Base-by-base conservation (phyloP, 768 basidiomycete species). In the Paxillus rubicundulus region DNA sequence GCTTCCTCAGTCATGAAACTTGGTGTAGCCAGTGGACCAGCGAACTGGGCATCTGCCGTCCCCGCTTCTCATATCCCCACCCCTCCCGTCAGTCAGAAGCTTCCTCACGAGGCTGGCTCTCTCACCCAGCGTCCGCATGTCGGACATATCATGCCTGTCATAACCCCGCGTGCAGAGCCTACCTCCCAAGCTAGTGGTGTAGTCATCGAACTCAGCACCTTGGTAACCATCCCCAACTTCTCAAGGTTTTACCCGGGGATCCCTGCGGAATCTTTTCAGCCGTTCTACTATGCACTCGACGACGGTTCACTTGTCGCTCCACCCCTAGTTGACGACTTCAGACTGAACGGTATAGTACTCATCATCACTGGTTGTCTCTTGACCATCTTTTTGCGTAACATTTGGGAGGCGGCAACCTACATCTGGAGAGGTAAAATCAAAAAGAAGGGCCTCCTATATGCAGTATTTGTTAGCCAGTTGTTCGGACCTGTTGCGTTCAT, bases 231-330 rank as follows among this genome's bases (percentile, higher is more conserved):
- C 24, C 68, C 74, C 1, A 69, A 82, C 61, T 84, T 74, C 63
- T 54, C 62, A 52, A 63, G 64, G 18, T 80, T 71, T 68, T 82
- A 80, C 61, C 56, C 61, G 27, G 57, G 62, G 18, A 61, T 20
- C 63, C 61, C 80, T 39, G 73, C 80, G 50, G 52, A 67, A 18
- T 63, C 75, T 18, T 84, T 85, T 53, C 66, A 66, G 37, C 82
- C 83, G 2, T 56, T 64, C 9, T 83, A 81, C 63, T 57, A 67
- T 33, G 63, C 77, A 24, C 70, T 79, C 30, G 59, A 61, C 13
- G 84, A 86, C 64, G 84, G 83, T n/a, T 82, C 83, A n/a, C 76
- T 85, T 38, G 53, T 83, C 10, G 68, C 82, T 10, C 63, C 76
- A 1, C 72, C 77, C 9, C 77, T 77, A 58, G 59, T 70, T n/a